Evolutionary conservation across 108 stramenopile genomes (phyloP).

Genomic region (Nannochloropsis oceanica): DNA sequence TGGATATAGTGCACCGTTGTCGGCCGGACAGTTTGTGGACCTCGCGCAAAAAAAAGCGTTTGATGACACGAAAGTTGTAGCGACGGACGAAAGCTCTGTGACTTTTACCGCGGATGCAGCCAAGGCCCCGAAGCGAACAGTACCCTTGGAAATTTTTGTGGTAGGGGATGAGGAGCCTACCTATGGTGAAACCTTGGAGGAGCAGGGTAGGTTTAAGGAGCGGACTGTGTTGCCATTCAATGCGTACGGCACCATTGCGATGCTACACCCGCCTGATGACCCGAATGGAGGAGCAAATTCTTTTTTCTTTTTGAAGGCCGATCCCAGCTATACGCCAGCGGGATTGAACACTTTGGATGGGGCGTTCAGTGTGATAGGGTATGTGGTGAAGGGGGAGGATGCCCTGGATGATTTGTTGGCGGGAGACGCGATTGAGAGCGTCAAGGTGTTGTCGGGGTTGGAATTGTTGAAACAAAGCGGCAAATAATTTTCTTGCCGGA

Average conservation of each 20-base stretch:
- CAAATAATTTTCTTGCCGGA: not conserved
- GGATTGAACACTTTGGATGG: not conserved
- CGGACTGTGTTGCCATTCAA: not conserved
- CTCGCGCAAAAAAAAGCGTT: not conserved
- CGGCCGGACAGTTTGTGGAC: not conserved
- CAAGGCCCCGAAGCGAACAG: not conserved
- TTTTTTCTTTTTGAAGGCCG: not conserved
- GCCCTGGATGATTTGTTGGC: not conserved
- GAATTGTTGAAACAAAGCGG: not conserved
- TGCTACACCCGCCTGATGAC: not conserved
- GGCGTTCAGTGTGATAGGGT: not conserved
- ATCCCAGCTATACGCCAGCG: constrained; percentile 1
- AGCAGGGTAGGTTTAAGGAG: constrained; percentile 6
- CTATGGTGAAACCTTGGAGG: not conserved
- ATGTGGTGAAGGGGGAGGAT: not conserved
- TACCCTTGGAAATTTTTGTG: not conserved
- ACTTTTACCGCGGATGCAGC: not conserved
- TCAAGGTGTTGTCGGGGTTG: not conserved
- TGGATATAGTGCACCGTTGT: not conserved
- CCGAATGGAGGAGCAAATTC: not conserved
- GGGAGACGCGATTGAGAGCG: not conserved
- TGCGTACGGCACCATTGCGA: not conserved
- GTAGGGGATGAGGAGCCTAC: not conserved
- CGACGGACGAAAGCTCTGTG: not conserved
- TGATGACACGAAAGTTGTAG: not conserved